phyloP scores from a whole-genome alignment of 768 basidiomycete species.

The Tremella mesenterica region DNA sequence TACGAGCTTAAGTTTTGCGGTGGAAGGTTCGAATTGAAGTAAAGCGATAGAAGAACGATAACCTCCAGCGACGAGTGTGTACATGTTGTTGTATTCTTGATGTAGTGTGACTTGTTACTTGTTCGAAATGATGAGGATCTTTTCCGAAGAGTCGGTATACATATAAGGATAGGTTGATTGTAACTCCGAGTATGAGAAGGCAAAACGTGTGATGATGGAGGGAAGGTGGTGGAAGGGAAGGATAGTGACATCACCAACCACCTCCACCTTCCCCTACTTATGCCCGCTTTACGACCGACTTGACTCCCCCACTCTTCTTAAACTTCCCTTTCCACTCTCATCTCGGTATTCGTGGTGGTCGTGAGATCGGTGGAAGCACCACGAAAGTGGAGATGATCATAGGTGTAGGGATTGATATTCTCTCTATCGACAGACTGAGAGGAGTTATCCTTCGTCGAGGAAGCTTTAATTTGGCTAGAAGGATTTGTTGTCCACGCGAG shows the following conservation, averaged over 20 bases:
- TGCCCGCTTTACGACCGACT: background rate
- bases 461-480: slow-evolving; percentile 14
- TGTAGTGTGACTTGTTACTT: background rate
- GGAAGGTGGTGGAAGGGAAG: too few relatives aligned
- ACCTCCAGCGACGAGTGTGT: slow-evolving; percentile 38
- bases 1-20: slow-evolving; percentile 48
- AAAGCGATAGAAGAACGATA: slow-evolving; percentile 56
- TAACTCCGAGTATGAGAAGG: too few relatives aligned
- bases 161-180: too few relatives aligned
- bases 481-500: slow-evolving; percentile 28
- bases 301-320: background rate
- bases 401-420: slow-evolving; percentile 38
- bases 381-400: slow-evolving; percentile 13
- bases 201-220: too few relatives aligned
- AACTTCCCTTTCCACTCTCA: background rate
- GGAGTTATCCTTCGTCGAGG: slow-evolving; percentile 17
- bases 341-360: background rate
- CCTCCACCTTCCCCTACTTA: background rate
- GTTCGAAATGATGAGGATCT: background rate
- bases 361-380: too few relatives aligned
- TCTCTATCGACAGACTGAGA: slow-evolving; percentile 24
- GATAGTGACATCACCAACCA: too few relatives aligned
- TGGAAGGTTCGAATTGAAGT: slow-evolving; percentile 55
- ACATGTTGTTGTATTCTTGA: background rate
- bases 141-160: background rate